These are phyloP conservation scores for Coelastrella sp. DNA, from an alignment of 139 green algal species.

Conservation along the genomic window DNA sequence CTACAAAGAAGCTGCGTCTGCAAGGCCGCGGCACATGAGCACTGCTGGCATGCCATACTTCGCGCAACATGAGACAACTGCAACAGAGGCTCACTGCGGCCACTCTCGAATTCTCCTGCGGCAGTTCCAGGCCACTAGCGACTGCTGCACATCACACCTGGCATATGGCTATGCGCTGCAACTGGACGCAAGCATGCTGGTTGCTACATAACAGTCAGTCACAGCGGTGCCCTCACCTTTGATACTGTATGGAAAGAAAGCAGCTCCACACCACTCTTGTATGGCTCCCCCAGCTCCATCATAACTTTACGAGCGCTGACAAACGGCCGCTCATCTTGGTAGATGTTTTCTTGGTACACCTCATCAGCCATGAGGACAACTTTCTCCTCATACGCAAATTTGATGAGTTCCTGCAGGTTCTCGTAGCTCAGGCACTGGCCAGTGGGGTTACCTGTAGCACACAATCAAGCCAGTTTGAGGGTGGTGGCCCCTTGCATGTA, in stretches of 20 bases:
- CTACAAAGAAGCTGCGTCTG: too few species aligned
- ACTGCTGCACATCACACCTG: too few species aligned
- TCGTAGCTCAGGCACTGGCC: conserved; percentile 78
- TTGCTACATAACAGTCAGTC: background rate
- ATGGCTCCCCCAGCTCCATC: conserved; percentile 77
- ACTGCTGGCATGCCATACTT: too few species aligned
- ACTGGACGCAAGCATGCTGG: background rate
- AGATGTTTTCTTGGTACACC: conserved; percentile 96
- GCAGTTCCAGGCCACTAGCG: too few species aligned
- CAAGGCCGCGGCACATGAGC: too few species aligned
- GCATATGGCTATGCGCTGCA: background rate
- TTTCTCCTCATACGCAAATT: conserved; percentile 62
- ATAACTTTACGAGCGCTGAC: conserved; percentile 81
- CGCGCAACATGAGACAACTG: too few species aligned
- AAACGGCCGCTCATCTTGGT: conserved; percentile 91
- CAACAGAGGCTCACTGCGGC: too few species aligned
- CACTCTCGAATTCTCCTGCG: too few species aligned
- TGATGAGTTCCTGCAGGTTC: conserved; percentile 82
- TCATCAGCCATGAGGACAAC: conserved; percentile 93
- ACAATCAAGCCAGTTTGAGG: background rate
- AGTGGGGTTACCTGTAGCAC: conserved; percentile 85
- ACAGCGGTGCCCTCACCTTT: conserved; percentile 60
- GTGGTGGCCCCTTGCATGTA: too few species aligned
- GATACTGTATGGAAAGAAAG: conserved; percentile 87
- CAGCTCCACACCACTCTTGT: conserved; percentile 79